phyloP scores from a whole-genome alignment of 2,329 filamentous ascomycete genomes.

The Cercospora zeae-maydis region DNA sequence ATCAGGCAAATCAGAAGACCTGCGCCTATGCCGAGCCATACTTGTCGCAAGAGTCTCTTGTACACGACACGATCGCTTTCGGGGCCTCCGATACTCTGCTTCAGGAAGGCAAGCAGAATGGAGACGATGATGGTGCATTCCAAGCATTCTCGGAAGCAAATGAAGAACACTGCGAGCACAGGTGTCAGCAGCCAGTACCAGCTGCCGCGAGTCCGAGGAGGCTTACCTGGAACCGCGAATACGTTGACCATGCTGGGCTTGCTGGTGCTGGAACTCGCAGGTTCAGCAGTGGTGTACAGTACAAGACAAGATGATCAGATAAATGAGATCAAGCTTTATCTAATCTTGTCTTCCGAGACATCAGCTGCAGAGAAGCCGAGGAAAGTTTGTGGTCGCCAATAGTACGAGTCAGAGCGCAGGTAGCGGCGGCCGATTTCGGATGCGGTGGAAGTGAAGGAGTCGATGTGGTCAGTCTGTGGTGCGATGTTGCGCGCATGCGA shows the following conservation, averaged over 20 bases:
- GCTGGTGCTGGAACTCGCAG: not conserved
- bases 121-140: constrained; percentile 84
- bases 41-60: constrained; percentile 52
- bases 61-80: constrained; percentile 60
- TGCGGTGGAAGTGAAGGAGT: not conserved
- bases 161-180: constrained; percentile 66
- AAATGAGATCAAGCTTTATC: constrained; percentile 6
- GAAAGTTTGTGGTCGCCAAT: not conserved
- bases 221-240: constrained; percentile 64
- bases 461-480: not conserved
- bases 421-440: constrained; percentile 11
- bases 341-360: not conserved
- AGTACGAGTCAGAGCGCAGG: not conserved
- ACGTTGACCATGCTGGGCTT: constrained; percentile 60
- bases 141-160: constrained; percentile 80
- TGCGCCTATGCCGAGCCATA: constrained; percentile 64
- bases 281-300: not conserved
- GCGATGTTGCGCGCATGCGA: not conserved
- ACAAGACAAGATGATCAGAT: constrained; percentile 21
- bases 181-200: not conserved
- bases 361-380: not conserved
- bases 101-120: constrained; percentile 79
- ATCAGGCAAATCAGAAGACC: constrained; percentile 64
- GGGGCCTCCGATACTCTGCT: constrained; percentile 67
- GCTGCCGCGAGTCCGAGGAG: not conserved